Evolutionary conservation across 352 stramenopile species (phyloP).

Genomic region (Globisporangium cystogenes): DNA sequence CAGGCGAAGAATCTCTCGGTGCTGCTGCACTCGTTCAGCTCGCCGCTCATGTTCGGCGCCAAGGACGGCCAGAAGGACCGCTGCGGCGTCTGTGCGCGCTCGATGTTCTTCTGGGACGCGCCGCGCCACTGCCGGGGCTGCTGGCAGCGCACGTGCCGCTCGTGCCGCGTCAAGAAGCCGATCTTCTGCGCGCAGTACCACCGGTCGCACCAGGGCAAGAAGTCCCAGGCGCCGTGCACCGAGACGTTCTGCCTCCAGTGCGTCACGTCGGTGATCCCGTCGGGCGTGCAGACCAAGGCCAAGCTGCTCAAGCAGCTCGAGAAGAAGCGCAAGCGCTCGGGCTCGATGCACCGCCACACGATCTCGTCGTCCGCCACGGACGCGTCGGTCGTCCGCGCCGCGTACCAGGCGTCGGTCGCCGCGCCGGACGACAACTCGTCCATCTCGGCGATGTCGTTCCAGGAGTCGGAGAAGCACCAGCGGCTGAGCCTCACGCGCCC

Average conservation of each 20-base stretch:
- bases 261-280: slow-evolving; percentile 61
- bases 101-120: slow-evolving; percentile 62
- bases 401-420: slow-evolving; percentile 47
- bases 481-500: slow-evolving; percentile 38
- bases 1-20: slow-evolving; percentile 73
- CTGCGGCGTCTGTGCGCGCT: slow-evolving; percentile 52
- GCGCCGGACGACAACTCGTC: slow-evolving; percentile 37
- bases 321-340: slow-evolving; percentile 45
- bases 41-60: slow-evolving; percentile 3
- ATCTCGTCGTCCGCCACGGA: slow-evolving; percentile 21
- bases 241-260: slow-evolving; percentile 76
- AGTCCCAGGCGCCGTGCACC: slow-evolving; percentile 36
- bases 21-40: slow-evolving; percentile 30
- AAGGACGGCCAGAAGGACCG: slow-evolving; percentile 17
- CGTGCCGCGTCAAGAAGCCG: slow-evolving; percentile 57
- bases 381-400: slow-evolving; percentile 17
- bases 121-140: slow-evolving; percentile 56
- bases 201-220: slow-evolving; percentile 18
- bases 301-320: slow-evolving; percentile 56
- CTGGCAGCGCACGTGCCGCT: slow-evolving; percentile 59
- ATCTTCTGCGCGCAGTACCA: slow-evolving; percentile 76
- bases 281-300: slow-evolving; percentile 57
- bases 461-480: slow-evolving; percentile 66
- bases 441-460: slow-evolving; percentile 63
- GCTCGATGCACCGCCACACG: slow-evolving; percentile 26